Percentiles rank a stretch among this genome's conserved stretches.
phyloP scores from a whole-genome alignment of 1,284 basidiomycete species.

The Heliocybe sulcata region DNA sequence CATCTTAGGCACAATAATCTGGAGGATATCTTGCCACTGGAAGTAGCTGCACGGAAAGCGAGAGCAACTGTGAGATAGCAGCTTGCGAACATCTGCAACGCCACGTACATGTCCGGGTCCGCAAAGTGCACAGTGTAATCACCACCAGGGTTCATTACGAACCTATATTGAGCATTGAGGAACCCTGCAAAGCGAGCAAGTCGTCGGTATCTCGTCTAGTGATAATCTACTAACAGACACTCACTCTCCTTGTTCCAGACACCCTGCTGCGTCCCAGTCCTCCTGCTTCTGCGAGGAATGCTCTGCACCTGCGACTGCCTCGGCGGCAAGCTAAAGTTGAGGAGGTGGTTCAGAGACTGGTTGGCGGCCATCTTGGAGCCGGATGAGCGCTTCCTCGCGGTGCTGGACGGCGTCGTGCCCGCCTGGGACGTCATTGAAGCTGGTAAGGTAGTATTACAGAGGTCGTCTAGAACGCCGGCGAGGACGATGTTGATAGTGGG shows the following conservation, averaged over 20 bases:
- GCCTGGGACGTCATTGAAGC: constrained; percentile 22
- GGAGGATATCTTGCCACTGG: constrained; percentile 95
- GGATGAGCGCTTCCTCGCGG: constrained; percentile 35
- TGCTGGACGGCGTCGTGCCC: constrained; percentile 15
- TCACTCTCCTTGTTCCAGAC: constrained; percentile 84
- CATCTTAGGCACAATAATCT: constrained; percentile 85
- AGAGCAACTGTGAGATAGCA: constrained; percentile 5
- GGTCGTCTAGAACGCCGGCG: neutral
- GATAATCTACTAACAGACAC: constrained; percentile 24
- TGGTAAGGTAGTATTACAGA: neutral
- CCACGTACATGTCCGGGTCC: constrained; percentile 89
- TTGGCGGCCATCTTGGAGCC: constrained; percentile 57
- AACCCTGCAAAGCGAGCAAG: constrained; percentile 48
- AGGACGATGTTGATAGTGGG: neutral
- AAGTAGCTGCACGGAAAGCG: constrained; percentile 55
- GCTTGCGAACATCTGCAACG: constrained; percentile 4
- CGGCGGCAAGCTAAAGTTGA: constrained; percentile 82
- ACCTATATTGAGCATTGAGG: constrained; percentile 91
- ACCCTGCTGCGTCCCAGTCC: constrained; percentile 49
- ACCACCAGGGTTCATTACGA: constrained; percentile 86
- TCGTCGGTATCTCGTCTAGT: constrained; percentile 7
- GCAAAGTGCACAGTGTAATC: constrained; percentile 95
- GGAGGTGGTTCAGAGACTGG: constrained; percentile 68
- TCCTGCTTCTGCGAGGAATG: constrained; percentile 69
- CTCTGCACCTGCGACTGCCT: constrained; percentile 53